Base-by-base conservation (phyloP, 2,329 filamentous ascomycete genomes). In the Penicillium sp. region DNA sequence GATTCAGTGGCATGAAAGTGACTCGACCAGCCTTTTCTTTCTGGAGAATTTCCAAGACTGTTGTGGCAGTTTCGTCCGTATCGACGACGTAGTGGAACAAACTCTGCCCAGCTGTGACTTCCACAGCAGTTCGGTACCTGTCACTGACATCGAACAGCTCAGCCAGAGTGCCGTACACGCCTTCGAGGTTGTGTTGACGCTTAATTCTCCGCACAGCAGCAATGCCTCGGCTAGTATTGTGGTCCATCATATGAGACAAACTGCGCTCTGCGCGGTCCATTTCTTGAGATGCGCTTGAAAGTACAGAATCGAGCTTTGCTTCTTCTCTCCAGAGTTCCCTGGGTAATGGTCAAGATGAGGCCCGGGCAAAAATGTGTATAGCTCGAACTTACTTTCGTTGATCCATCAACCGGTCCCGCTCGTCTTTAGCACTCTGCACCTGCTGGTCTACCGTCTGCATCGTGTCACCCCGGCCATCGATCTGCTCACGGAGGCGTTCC, bases 21-120 rank as follows among this genome's bases (percentile, higher is more conserved):
- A 98, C 77, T 57, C 92, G 79, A 9, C 92, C 92, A 11, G 84
- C 83, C 44, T 80, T 84, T 50, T 86, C 80, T 48, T 80, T 82
- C 59, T 88, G 84, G 17, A 98, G 72, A 10, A 80, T 76, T 50
- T 90, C 84, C 29, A 92, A 79, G 22, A 95, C 77, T 50, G 79
- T 78, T 1, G 85, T 87, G 1, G 89, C 88, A 0, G 89, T 95
- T 27, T 84, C 79, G 44, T 93, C 87, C 33, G 84, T 90, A 61
- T 98, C 90, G 29, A 96, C 90, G 8, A 98, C 81, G 50, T 95
- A 95, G 64, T 98, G 87, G 67, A 98, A 98, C 6, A 98, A 73
- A 60, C 87, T 94, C 47, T 82, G 82, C 12, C 92, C 92, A 2
- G 90, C 92, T 35, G 89, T 92, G 52, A 94, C 87, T 65, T 98